Conservation (phyloP, 2,329 filamentous ascomycete species). For the Rhynchosporium agropyri region DNA sequence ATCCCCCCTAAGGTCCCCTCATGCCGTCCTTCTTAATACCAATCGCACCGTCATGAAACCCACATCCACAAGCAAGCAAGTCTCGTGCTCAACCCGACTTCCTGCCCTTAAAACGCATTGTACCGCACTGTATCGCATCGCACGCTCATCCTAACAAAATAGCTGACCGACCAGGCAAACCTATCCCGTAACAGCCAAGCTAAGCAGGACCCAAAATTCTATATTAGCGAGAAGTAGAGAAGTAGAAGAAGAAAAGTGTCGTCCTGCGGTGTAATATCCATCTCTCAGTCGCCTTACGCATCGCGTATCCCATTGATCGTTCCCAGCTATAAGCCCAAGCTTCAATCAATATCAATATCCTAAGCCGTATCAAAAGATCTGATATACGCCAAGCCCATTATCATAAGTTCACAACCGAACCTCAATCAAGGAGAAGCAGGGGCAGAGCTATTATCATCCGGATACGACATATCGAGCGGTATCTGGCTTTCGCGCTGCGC, state of each 20-base stretch:
- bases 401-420: too few relatives aligned
- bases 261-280: not conserved
- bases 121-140: not conserved
- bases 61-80: slow-evolving; percentile 4
- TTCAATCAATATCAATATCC: not conserved
- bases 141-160: not conserved
- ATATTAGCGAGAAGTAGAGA: slow-evolving; percentile 3
- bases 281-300: not conserved
- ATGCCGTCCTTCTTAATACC: not conserved
- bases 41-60: slow-evolving; percentile 5
- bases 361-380: not conserved
- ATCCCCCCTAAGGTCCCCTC: not conserved
- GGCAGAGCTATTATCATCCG: slow-evolving; percentile 25
- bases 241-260: not conserved
- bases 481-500: slow-evolving; percentile 50
- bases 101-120: not conserved
- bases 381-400: too few relatives aligned
- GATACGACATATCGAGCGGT: slow-evolving; percentile 35
- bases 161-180: too few relatives aligned
- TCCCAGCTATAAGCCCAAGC: too few relatives aligned
- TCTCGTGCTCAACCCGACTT: not conserved
- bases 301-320: too few relatives aligned
- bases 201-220: not conserved
- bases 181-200: too few relatives aligned
- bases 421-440: slow-evolving; percentile 17